Evolutionary conservation across 495 filamentous ascomycete species (phyloP), one percentile per base, ranked within the genome.

Genomic region (Cercophora scortea): DNA sequence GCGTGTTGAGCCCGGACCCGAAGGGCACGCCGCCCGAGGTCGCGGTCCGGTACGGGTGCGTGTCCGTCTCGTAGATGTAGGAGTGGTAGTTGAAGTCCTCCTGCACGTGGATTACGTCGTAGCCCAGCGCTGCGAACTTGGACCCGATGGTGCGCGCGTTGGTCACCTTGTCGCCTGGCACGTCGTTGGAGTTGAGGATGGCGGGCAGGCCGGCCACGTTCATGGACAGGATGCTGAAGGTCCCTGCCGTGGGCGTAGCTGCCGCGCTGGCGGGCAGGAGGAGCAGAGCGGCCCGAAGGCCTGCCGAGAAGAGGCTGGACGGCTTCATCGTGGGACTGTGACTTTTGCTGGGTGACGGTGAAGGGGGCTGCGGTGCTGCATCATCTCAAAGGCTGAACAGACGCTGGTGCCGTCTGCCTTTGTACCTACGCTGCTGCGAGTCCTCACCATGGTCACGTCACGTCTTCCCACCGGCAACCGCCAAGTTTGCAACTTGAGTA

Each of bases 31-130:
- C 79, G 16, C 83, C 83, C 4, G 76, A 80, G 3, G 80, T 84
- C 1, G 79, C 61, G 5, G 81, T 84, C 39, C 81, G 70, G 61
- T 79, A 78, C 13, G 74, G 69, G 60, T 84, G 81, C 40, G 58
- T 66, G 59, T 82, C 76, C 18, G 74, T 73, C 0, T 57, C 62
- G 61, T 83, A 84, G 50, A 85, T 69, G 49, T 71, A 62, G 7
- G 77, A 77, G 58, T 85, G 81, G 61, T 81, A 85, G 67, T 81
- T 81, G 71, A 85, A 85, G 60, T 85, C 79, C 74, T 86, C 81
- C 59, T 86, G 80, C 45, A 81, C 66, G 54, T 85, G 72, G 61
- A 84, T 77, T 34, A 85, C 63, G 54, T 79, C 78, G 65, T 78
- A 81, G 49, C 65, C 71, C 53, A 76, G 78, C 55, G 74, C 43